Evolutionary conservation across 225 moss, liverwort and hornwort species (phyloP), one percentile per base, ranked within the genome.

Genomic region (Climacium dendroides): DNA sequence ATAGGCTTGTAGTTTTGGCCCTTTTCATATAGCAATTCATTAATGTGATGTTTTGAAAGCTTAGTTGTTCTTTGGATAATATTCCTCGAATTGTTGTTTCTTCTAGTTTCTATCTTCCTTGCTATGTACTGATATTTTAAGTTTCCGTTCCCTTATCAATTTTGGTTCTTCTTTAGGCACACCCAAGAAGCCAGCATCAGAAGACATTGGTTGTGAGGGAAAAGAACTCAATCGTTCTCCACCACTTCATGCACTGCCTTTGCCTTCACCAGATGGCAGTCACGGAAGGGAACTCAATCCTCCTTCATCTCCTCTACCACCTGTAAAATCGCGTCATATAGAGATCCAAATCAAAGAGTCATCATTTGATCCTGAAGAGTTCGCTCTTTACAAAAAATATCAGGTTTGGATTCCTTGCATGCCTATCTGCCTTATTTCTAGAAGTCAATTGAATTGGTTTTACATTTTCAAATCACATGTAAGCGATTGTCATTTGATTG

Each of bases 301-400:
- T 78, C 30, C 78, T 87, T 39, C 66, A 61, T 81, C 91, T 80
- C 79, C 86, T 75, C 88, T 50, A 29, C 74, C 69, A n/a, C 60
- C 35, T 87, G 82, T 88, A 45, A 91, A 91, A 80, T 54, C 89
- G 79, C 91, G 90, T 73, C 83, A 85, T 43, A 60, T 99, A 86
- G 92, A 94, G 81, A 90, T 96, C 73, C 88, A 89, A 87, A 93
- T 96, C 90, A 93, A 93, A 83, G 91, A 91, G 78, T 99, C 99
- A 58, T 89, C 96, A 74, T 97, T 97, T 78, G 96, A 96, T 88
- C 87, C 93, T 62, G 96, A 97, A 88, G 99, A 99, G 89, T 99
- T 92, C 69, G 92, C 95, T 76, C 95, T 99, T 17, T 99, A 97
- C 89, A 95, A 93, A 89, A 99, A 96, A 84, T 99, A 99, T 88